These are phyloP conservation scores for Umbelopsis sp. DNA, from an alignment of 192 early-diverging fungal genomes.

Conservation along the genomic window DNA sequence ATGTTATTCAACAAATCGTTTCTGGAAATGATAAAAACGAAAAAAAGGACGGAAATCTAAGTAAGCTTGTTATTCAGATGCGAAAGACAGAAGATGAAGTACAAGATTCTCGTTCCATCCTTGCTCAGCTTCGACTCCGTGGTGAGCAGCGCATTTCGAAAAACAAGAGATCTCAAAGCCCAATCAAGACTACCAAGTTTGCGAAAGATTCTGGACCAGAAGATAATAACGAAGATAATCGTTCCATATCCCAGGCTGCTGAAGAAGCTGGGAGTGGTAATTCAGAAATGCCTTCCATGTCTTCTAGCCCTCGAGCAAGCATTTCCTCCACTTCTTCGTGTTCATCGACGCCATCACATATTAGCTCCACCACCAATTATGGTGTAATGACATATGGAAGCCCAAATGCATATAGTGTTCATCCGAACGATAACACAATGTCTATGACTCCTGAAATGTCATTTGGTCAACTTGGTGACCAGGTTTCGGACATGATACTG, in stretches of 20 bases:
- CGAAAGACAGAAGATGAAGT: slow-evolving; percentile 42
- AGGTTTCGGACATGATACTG: slow-evolving; percentile 14
- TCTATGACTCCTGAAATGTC: slow-evolving; percentile 13
- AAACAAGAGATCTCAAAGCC: slow-evolving; percentile 23
- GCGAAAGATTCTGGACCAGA: not conserved
- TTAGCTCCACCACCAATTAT: not conserved
- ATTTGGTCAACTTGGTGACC: slow-evolving; percentile 8
- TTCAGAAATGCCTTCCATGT: slow-evolving; percentile 20
- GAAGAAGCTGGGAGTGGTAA: not conserved
- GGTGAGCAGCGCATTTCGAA: slow-evolving; percentile 38
- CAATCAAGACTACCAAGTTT: not conserved
- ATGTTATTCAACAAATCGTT: slow-evolving; percentile 22
- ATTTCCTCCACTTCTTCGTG: slow-evolving; percentile 5
- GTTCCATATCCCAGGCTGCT: not conserved
- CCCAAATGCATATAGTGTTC: not conserved
- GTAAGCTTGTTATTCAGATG: slow-evolving; percentile 14
- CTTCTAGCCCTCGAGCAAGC: slow-evolving; percentile 7
- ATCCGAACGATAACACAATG: not conserved
- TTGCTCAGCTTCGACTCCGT: slow-evolving; percentile 37
- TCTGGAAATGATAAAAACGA: slow-evolving; percentile 17
- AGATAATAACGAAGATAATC: not conserved
- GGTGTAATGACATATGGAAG: not conserved
- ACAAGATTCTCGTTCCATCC: slow-evolving; percentile 39
- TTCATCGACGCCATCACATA: not conserved
- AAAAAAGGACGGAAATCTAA: slow-evolving; percentile 1